Evolutionary conservation across 345 rosid genomes (phyloP).

Genomic region (Populus nigra): DNA sequence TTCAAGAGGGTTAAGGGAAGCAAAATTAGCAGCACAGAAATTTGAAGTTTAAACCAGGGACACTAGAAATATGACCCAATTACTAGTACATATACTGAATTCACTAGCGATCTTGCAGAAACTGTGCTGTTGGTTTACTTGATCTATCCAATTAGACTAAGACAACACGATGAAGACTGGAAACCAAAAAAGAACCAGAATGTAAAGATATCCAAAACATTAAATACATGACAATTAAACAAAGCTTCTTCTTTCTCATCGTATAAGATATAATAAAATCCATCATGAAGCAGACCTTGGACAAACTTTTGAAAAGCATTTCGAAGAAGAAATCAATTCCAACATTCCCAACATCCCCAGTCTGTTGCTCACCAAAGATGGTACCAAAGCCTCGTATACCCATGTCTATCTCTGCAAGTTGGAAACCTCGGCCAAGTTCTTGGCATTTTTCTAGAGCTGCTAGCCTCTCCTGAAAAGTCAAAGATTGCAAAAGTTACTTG

Average conservation of each 20-base stretch:
- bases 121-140: not conserved
- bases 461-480: constrained; percentile 76
- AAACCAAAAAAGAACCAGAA: constrained; percentile 9
- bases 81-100: not conserved
- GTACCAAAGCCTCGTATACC: constrained; percentile 95
- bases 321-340: constrained; percentile 96
- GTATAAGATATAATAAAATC: constrained; percentile 1
- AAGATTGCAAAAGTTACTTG: constrained; percentile 16
- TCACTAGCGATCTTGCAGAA: not conserved
- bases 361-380: constrained; percentile 97
- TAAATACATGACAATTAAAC: not conserved
- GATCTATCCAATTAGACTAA: constrained; percentile 2
- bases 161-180: constrained; percentile 1
- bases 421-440: constrained; percentile 98
- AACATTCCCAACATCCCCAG: constrained; percentile 95
- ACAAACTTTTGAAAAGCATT: constrained; percentile 94
- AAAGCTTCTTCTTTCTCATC: not conserved
- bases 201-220: not conserved
- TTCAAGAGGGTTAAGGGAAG: constrained; percentile 17
- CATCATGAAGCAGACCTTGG: constrained; percentile 53
- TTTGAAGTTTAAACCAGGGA: constrained; percentile 2
- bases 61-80: not conserved
- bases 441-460: constrained; percentile 82
- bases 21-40: constrained; percentile 19
- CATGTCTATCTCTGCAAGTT: constrained; percentile 97